phyloP scores from a whole-genome alignment of 306 rosid species.

The Cucurbita pepo region DNA sequence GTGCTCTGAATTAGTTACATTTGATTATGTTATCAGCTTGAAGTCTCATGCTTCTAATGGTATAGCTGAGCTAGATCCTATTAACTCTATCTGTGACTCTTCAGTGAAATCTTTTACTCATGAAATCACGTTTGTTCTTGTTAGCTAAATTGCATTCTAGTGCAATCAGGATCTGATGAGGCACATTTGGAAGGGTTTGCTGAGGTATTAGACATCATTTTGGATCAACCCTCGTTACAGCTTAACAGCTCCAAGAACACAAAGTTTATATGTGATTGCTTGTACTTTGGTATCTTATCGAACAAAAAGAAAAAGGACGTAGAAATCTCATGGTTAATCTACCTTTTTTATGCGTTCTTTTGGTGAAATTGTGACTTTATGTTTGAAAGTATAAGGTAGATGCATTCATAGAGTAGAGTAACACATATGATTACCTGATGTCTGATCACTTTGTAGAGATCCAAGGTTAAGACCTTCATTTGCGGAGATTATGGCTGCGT shows the following conservation, averaged over 20 bases:
- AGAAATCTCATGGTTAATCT: neutral
- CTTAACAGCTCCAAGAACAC: neutral
- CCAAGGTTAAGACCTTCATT: constrained; percentile 82
- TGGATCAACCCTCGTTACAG: neutral
- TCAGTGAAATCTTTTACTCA: neutral
- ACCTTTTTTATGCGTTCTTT: neutral
- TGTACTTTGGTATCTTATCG: neutral
- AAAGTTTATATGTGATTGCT: neutral
- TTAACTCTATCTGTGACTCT: neutral
- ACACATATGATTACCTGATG: neutral
- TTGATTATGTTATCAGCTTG: neutral
- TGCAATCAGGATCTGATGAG: neutral
- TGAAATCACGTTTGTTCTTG: neutral
- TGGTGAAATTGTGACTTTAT: neutral
- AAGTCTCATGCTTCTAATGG: neutral
- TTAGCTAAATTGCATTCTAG: neutral
- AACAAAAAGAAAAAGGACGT: neutral
- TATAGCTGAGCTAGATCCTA: neutral
- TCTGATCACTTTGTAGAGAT: constrained; percentile 40
- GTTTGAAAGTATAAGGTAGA: neutral
- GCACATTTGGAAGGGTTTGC: neutral
- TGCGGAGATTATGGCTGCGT: constrained; percentile 80
- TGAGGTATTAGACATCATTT: neutral
- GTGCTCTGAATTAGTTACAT: neutral
- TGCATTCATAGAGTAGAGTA: neutral